phyloP scores from a whole-genome alignment of 306 rosid species.

The Castanea crenata region DNA sequence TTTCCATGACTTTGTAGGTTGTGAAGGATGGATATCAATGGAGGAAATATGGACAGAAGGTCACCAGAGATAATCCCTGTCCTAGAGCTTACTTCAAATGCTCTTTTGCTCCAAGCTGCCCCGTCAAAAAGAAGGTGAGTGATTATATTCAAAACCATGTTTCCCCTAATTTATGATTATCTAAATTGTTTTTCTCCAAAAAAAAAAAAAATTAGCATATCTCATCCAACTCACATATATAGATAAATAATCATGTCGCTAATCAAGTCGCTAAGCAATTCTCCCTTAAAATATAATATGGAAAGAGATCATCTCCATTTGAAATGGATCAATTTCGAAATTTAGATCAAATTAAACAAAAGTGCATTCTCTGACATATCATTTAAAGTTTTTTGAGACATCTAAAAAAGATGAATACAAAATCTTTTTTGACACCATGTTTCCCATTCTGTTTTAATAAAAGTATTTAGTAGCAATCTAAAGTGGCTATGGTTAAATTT shows the following conservation, averaged over 20 bases:
- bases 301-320: no score
- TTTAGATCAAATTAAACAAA: no score
- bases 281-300: background rate
- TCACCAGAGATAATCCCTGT: constrained; percentile 94
- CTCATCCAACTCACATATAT: no score
- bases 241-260: no score
- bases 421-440: background rate
- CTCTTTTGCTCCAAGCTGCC: constrained; percentile 96
- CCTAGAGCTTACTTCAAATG: constrained; percentile 99
- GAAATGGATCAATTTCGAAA: background rate
- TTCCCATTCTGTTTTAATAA: background rate
- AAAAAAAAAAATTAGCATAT: no score
- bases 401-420: background rate
- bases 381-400: background rate
- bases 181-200: no score
- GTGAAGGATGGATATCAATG: constrained; percentile 98
- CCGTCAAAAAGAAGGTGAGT: constrained; percentile 93
- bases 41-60: constrained; percentile 99
- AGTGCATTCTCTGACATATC: no score
- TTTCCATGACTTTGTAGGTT: constrained; percentile 48
- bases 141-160: background rate
- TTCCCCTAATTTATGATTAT: no score
- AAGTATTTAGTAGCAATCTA: background rate
- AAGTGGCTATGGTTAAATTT: constrained; percentile 15
- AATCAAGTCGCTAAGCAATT: background rate